Conservation (phyloP, 768 basidiomycete species). For the Boletus pseudo-olivaceus region DNA sequence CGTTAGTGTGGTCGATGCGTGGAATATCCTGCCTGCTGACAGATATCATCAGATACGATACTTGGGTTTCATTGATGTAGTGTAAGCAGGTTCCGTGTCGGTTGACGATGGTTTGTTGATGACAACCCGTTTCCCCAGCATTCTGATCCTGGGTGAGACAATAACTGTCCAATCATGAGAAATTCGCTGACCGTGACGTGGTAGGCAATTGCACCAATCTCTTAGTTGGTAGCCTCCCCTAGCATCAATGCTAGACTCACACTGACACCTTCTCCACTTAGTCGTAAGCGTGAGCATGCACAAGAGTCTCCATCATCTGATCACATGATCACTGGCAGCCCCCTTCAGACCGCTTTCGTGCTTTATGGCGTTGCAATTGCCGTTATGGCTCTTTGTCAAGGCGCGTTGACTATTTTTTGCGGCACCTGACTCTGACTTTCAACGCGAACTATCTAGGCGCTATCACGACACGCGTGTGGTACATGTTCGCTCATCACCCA, state of each 20-base stretch:
- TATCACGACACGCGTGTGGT: slow-evolving; percentile 20
- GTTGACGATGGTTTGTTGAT: background rate
- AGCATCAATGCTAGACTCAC: background rate
- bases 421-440: background rate
- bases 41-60: slow-evolving; percentile 9
- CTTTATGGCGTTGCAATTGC: background rate
- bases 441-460: slow-evolving; percentile 1
- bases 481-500: slow-evolving; percentile 6
- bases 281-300: slow-evolving; percentile 4
- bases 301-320: background rate
- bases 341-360: background rate
- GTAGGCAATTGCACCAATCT: background rate
- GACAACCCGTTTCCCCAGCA: background rate
- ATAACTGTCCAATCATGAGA: background rate
- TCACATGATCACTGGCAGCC: background rate
- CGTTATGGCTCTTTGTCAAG: slow-evolving; percentile 16
- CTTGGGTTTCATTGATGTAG: slow-evolving; percentile 1
- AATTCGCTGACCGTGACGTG: background rate
- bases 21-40: background rate
- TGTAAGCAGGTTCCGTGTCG: background rate
- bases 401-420: background rate
- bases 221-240: background rate
- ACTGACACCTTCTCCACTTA: background rate
- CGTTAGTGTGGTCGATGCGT: background rate
- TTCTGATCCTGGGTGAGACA: slow-evolving; percentile 8